Conservation (phyloP, 2,329 filamentous ascomycete species). For the Alternaria longipes region DNA sequence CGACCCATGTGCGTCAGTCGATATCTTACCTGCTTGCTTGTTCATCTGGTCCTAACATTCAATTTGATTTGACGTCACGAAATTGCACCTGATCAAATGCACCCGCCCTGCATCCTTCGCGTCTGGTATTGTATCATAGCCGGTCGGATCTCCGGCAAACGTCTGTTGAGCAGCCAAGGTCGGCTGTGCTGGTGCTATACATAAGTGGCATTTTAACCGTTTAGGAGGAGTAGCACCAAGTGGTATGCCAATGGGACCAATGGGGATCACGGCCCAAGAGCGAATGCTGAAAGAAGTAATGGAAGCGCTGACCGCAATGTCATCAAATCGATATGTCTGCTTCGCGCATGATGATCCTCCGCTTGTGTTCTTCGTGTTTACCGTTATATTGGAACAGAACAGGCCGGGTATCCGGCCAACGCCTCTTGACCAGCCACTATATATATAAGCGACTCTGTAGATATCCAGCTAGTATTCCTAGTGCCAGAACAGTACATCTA, state of each 20-base stretch:
- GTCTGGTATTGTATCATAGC: no score
- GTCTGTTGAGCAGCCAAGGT: neutral
- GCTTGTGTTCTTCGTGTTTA: neutral
- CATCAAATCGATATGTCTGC: neutral
- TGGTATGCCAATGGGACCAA: neutral
- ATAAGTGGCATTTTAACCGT: neutral
- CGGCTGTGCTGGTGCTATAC: neutral
- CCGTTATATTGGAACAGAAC: neutral
- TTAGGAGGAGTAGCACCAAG: neutral
- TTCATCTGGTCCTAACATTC: no score
- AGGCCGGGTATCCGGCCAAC: neutral
- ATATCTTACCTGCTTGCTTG: no score
- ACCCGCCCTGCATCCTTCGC: no score
- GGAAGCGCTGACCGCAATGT: neutral
- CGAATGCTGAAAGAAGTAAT: neutral
- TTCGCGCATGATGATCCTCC: neutral
- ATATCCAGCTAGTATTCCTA: neutral
- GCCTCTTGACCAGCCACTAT: neutral
- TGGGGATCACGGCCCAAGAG: neutral
- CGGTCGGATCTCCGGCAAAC: no score
- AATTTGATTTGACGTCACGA: no score
- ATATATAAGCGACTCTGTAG: neutral
- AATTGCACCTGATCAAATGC: no score
- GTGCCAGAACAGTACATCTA: no score
- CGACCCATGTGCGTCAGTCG: no score